Percentiles rank a stretch among this genome's conserved stretches.
Conservation (phyloP, 2,329 filamentous ascomycete species). For the Westerdykella sp. region DNA sequence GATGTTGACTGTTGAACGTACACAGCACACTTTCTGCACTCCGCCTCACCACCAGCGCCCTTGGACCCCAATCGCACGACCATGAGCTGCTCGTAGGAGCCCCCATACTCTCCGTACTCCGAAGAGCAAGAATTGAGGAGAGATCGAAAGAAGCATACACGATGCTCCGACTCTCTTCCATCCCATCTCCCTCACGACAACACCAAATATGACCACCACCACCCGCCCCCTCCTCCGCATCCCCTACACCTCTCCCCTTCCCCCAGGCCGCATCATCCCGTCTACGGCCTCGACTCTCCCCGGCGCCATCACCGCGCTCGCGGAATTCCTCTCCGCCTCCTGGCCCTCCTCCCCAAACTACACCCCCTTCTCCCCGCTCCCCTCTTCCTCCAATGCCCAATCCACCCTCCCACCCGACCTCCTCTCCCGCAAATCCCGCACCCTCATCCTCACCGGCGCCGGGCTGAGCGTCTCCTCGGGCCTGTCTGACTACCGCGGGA, state of each 20-base stretch:
- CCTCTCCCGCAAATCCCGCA: slow-evolving; percentile 44
- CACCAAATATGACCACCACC: slow-evolving; percentile 46
- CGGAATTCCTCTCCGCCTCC: slow-evolving; percentile 65
- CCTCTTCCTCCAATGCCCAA: slow-evolving; percentile 16
- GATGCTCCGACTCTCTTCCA: neutral
- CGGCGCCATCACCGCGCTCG: slow-evolving; percentile 71
- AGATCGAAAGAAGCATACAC: neutral
- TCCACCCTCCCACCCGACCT: slow-evolving; percentile 1
- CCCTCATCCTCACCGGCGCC: slow-evolving; percentile 69
- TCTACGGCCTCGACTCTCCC: slow-evolving; percentile 60
- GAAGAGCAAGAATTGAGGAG: neutral
- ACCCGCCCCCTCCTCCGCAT: slow-evolving; percentile 68
- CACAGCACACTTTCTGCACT: neutral
- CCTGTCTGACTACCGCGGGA: slow-evolving; percentile 84
- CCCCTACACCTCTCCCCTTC: slow-evolving; percentile 79
- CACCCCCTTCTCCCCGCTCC: slow-evolving; percentile 35
- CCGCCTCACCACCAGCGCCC: neutral
- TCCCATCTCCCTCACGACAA: neutral
- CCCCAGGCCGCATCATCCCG: slow-evolving; percentile 69
- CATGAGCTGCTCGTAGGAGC: no score
- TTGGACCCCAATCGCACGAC: neutral
- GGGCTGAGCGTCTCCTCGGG: slow-evolving; percentile 92
- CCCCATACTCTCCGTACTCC: neutral
- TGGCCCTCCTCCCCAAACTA: slow-evolving; percentile 35
- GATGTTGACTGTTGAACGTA: neutral